Percentiles rank a stretch among this genome's conserved stretches.
Evolutionary conservation across 495 filamentous ascomycete genomes (phyloP).

Genomic region (Haplographium delicatum): DNA sequence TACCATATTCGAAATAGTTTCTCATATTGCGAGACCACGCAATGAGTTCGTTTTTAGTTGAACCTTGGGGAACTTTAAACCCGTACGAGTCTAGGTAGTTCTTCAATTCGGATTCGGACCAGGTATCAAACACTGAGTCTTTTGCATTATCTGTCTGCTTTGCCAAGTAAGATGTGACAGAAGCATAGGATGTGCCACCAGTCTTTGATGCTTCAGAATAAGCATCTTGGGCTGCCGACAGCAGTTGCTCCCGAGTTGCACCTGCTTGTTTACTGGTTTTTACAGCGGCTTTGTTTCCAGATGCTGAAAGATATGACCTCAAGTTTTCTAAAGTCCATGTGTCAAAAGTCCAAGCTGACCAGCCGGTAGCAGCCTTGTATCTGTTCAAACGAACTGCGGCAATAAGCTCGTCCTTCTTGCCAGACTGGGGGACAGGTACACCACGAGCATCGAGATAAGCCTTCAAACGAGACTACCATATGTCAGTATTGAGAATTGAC

Average conservation of each 20-base stretch:
- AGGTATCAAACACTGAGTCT: constrained; percentile 67
- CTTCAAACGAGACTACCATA: constrained; percentile 55
- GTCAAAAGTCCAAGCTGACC: constrained; percentile 78
- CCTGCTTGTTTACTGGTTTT: constrained; percentile 60
- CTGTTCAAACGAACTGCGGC: constrained; percentile 66
- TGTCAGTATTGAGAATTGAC: constrained; percentile 7
- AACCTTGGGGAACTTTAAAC: constrained; percentile 66
- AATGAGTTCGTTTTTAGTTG: constrained; percentile 55
- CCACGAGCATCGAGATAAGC: constrained; percentile 65
- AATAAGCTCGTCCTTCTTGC: constrained; percentile 74
- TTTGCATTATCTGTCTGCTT: constrained; percentile 65
- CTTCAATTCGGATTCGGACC: constrained; percentile 79
- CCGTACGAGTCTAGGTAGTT: constrained; percentile 78
- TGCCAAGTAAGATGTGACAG: constrained; percentile 67
- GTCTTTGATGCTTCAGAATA: constrained; percentile 63
- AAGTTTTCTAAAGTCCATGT: constrained; percentile 75
- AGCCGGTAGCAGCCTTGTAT: constrained; percentile 68
- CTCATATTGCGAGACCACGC: constrained; percentile 65
- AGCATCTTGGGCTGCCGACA: constrained; percentile 64
- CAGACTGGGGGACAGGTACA: constrained; percentile 67
- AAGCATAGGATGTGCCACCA: constrained; percentile 64
- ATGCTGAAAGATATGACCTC: constrained; percentile 61
- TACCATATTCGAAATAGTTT: constrained; percentile 75
- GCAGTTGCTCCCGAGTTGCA: constrained; percentile 66
- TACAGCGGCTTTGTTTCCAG: constrained; percentile 56